These are phyloP conservation scores for Apiospora koreana DNA, from an alignment of 2,329 filamentous ascomycete species.

Conservation along the genomic window DNA sequence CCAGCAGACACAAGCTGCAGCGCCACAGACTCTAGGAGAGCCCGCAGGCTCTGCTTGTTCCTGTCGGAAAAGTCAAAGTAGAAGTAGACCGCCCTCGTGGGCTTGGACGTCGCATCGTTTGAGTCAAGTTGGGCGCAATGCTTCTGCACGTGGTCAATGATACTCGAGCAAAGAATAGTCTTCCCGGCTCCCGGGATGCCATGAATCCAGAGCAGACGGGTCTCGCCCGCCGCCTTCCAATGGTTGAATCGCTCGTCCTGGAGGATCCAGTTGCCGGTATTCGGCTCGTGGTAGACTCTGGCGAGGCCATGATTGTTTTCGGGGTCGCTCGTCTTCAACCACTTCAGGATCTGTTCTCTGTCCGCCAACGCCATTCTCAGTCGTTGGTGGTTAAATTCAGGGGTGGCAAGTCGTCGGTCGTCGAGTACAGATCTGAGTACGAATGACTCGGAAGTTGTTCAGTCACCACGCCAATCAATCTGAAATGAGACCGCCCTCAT, in stretches of 20 bases:
- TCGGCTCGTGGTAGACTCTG: background rate
- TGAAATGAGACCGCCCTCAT: background rate
- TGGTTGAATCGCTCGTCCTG: background rate
- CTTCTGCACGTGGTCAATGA: background rate
- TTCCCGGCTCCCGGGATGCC: background rate
- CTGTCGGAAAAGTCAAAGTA: conserved; percentile 9
- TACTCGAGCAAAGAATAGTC: background rate
- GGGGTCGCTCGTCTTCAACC: background rate
- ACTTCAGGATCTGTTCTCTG: background rate
- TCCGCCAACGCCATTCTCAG: background rate
- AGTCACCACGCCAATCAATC: background rate
- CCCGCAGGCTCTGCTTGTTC: background rate
- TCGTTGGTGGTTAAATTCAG: background rate
- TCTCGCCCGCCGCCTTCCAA: background rate
- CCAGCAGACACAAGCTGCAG: background rate
- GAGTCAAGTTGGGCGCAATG: background rate
- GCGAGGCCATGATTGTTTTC: background rate
- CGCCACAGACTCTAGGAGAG: background rate
- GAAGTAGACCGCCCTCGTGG: background rate
- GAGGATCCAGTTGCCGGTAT: background rate
- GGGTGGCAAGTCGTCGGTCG: background rate
- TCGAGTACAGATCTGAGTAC: too few species aligned
- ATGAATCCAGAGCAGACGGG: background rate
- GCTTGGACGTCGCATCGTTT: background rate
- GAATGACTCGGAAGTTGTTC: too few species aligned